Evolutionary conservation across 257 asterid genomes (phyloP).

Genomic region (Phtheirospermum japonicum): DNA sequence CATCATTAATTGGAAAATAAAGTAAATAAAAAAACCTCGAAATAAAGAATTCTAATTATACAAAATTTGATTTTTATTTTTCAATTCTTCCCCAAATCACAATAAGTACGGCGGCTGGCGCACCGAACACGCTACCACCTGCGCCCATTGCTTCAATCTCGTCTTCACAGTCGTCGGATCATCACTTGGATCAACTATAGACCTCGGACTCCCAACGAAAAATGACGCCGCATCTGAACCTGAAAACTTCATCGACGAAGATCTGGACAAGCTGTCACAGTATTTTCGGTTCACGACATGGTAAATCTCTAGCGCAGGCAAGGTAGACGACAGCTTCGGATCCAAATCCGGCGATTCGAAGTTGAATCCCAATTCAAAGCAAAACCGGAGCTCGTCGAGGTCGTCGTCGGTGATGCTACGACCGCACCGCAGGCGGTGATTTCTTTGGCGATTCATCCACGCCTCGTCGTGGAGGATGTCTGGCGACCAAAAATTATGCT

Average conservation of each 20-base stretch:
- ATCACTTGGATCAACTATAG: no score
- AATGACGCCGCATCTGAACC: slow-evolving; percentile 33
- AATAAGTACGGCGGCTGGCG: slow-evolving; percentile 32
- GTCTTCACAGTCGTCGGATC: no score
- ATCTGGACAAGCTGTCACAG: slow-evolving; percentile 30
- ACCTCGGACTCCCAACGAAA: no score
- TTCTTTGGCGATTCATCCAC: no score
- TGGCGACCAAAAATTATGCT: slow-evolving; percentile 57
- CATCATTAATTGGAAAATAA: slow-evolving; percentile 14
- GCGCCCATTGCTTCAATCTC: no score
- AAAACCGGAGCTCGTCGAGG: slow-evolving; percentile 62
- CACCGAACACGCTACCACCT: slow-evolving; percentile 66
- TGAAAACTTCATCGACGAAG: slow-evolving; percentile 39
- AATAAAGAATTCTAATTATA: neutral
- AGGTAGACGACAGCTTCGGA: slow-evolving; percentile 43
- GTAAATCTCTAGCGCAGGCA: slow-evolving; percentile 62
- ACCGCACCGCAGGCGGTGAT: no score
- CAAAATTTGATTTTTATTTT: slow-evolving; percentile 13
- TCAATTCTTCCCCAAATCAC: slow-evolving; percentile 14
- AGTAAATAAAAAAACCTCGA: neutral
- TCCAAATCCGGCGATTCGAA: slow-evolving; percentile 51
- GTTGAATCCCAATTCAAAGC: slow-evolving; percentile 61
- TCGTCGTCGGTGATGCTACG: slow-evolving; percentile 54
- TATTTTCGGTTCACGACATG: slow-evolving; percentile 37
- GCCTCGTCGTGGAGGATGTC: no score